Base-by-base conservation (phyloP, 352 stramenopile species). In the Phytophthora hibernalis region DNA sequence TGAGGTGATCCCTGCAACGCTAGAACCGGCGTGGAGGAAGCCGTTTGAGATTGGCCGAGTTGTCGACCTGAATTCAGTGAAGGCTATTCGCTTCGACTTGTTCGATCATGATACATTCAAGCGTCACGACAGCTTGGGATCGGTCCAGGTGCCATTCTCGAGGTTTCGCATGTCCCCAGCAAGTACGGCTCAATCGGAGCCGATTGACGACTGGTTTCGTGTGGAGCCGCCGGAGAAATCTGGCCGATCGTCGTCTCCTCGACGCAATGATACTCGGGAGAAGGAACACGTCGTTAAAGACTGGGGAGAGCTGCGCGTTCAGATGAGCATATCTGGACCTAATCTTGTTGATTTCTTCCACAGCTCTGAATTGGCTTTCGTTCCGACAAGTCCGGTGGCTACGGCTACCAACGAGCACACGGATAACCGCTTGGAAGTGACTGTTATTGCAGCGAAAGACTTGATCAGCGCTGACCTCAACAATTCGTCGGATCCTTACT, bases 271-370 rank as follows among this genome's bases (percentile, higher is more conserved):
- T 31, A 64, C 54, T 22, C 43, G 60, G 35, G 73, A 85, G 20
- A 76, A 89, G 20, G 65, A 89, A 22, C 58, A 71, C 8, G 70
- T 84, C 54, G 45, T 83, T 7, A 69, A 76, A 31, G 58, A 82
- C 30, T 70, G 87, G 45, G 85, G 85, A 15, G 79, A 93, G n/a
- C 54, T 93, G 11, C 82, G 74, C 37, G 62, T 93, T 38, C 51
- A 81, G 24, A 93, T 93, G 85, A 89, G 66, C 49, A 59, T 93
- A 21, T 64, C 69, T 5, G 85, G 85, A 5, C 77, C 80, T 11
- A 91, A 90, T 50, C 65, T 93, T 20, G 76, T 90, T 16, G 68
- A 84, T 28, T 91, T 93, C 30, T 86, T 93, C 57, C 80, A 80
- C 44, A 83, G 64, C 21, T 37, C 74, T 9, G 67, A 82, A 21